Percentiles rank a stretch among this genome's conserved stretches.
Evolutionary conservation across 129 eudicot genomes (phyloP).

Genomic region (Helianthus tuberosus): DNA sequence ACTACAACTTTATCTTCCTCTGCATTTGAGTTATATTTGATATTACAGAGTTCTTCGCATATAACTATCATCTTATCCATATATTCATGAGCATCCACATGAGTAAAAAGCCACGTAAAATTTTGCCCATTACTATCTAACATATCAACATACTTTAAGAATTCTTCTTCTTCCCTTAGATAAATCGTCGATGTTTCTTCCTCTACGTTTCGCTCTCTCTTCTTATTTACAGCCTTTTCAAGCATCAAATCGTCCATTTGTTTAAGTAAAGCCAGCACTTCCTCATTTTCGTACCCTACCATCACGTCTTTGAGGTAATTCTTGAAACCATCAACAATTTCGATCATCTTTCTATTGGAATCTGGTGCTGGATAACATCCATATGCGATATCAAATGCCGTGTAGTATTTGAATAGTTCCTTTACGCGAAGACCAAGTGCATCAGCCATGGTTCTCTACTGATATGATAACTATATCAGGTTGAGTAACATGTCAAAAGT

Average conservation of each 20-base stretch:
- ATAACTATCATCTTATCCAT: not conserved
- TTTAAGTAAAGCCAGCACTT: not conserved
- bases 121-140: too few species aligned
- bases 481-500: not conserved
- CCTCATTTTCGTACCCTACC: not conserved
- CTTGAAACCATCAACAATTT: slow-evolving; percentile 5
- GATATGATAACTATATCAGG: not conserved
- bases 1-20: slow-evolving; percentile 18
- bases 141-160: too few species aligned
- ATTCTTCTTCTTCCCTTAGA: too few species aligned
- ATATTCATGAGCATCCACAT: too few species aligned
- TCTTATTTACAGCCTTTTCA: too few species aligned
- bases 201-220: too few species aligned
- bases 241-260: not conserved
- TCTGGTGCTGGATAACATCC: too few species aligned
- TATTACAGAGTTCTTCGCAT: too few species aligned
- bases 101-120: too few species aligned
- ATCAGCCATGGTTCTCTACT: not conserved
- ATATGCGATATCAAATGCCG: too few species aligned
- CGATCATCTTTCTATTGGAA: not conserved
- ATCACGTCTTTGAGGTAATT: not conserved
- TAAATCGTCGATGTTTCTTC: too few species aligned
- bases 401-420: not conserved
- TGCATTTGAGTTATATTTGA: too few species aligned
- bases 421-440: not conserved